A percentile compares a stretch with the other conserved stretches of the same genome.
Evolutionary conservation across 2,329 filamentous ascomycete genomes (phyloP).

Genomic region (Clonostachys rosea): DNA sequence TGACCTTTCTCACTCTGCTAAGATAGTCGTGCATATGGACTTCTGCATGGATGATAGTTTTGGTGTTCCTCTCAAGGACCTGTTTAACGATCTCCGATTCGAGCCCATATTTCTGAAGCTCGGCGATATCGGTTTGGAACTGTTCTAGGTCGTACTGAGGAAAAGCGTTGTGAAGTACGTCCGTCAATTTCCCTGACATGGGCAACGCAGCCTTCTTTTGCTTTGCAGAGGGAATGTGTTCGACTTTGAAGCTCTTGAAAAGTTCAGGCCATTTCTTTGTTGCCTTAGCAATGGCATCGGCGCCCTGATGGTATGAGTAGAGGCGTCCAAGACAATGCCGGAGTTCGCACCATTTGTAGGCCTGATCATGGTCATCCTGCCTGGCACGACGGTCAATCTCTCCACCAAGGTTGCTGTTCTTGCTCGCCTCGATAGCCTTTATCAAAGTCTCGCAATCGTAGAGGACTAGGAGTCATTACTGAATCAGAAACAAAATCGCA

Average conservation of each 20-base stretch:
- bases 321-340: slow-evolving; percentile 15
- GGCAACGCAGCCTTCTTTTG: neutral
- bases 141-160: slow-evolving; percentile 1
- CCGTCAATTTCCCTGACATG: slow-evolving; percentile 1
- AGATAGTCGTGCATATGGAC: slow-evolving; percentile 15
- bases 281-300: slow-evolving; percentile 5
- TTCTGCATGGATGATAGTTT: slow-evolving; percentile 22
- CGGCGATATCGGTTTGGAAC: slow-evolving; percentile 2
- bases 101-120: slow-evolving; percentile 9
- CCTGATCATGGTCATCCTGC: slow-evolving; percentile 2
- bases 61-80: slow-evolving; percentile 6
- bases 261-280: slow-evolving; percentile 10
- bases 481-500: too few species aligned
- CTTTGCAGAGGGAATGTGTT: slow-evolving; percentile 10
- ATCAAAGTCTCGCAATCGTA: slow-evolving; percentile 9
- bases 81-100: slow-evolving; percentile 6
- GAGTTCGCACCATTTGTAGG: slow-evolving; percentile 10
- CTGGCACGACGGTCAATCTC: slow-evolving; percentile 2
- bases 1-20: neutral
- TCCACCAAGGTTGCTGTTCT: neutral
- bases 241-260: slow-evolving; percentile 16
- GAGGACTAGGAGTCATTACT: slow-evolving; percentile 3
- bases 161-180: neutral
- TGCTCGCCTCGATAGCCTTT: slow-evolving; percentile 4
- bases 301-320: slow-evolving; percentile 12